Evolutionary conservation across 2,329 filamentous ascomycete genomes (phyloP), one percentile per base, ranked within the genome.

Genomic region (Sporothrix pseudoabietina): DNA sequence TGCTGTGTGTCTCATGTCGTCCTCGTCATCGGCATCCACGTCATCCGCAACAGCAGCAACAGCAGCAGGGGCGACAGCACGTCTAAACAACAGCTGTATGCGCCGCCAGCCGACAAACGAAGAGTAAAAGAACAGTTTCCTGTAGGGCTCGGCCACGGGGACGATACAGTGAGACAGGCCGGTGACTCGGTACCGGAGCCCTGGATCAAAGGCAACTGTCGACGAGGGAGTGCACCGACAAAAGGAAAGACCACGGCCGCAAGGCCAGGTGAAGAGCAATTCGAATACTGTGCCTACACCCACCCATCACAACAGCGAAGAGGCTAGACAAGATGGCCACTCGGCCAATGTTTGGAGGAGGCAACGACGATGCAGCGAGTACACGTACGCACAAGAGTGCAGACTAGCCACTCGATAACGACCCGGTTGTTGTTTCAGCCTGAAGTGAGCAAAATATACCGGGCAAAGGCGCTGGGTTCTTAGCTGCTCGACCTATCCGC

Each of bases 401-500:
- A 47, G 68, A 32, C 65, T 49, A 57, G 66, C 66, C 47, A 19
- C 59, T 44, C 1, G 55, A 71, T 5, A 59, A 8, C 22, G 39
- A 10, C 22, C 12, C 30, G 10, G 6, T 32, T 1, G 4, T 10
- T 14, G 26, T 57, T 10, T 9, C 41, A 22, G 35, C 30, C 57
- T 71, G 69, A 66, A 39, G 8, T 35, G 78, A 78, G 55, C 75
- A 76, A n/a, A 74, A 76, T 10, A 77, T 80, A 47, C 75, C 77
- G 0, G 79, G 79, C 9, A 81, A 81, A 52, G 80, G 78, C 30
- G 74, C 80, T 26, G 80, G 80, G 3, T 75, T 82, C 8, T 74
- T 81, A 32, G 78, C 80, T 2, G 77, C 75, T 9, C 72, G 75
- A 22, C 75, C 73, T n/a, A 78, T 81, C 41, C 77, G 74, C 39